Conservation (phyloP, 352 stramenopile genomes). For the Phytophthora citrophthora region DNA sequence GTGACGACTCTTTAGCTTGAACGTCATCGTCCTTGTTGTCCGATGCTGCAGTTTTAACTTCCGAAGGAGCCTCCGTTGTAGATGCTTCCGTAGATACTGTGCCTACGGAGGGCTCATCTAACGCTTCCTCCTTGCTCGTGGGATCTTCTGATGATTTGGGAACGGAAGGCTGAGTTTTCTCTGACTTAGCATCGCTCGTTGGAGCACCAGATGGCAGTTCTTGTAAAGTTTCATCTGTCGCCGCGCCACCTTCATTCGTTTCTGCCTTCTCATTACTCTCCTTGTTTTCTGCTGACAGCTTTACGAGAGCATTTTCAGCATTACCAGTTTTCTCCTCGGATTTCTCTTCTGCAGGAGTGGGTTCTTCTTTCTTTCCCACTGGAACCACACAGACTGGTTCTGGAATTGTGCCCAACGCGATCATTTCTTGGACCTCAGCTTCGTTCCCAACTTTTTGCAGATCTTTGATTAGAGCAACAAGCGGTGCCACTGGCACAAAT, state of each 20-base stretch:
- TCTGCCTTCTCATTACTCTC: constrained; percentile 10
- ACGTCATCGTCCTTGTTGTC: constrained; percentile 5
- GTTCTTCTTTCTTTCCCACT: neutral
- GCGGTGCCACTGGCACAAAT: constrained; percentile 34
- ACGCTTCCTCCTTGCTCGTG: neutral
- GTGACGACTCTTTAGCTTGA: constrained; percentile 1
- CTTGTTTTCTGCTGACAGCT: neutral
- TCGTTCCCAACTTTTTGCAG: constrained; percentile 45
- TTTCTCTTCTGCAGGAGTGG: constrained; percentile 2
- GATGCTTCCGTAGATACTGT: constrained; percentile 1
- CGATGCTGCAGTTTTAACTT: constrained; percentile 1
- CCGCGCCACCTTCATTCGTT: neutral
- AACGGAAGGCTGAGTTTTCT: constrained; percentile 2
- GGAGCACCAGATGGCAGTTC: neutral
- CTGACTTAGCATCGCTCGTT: constrained; percentile 3
- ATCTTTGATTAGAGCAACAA: constrained; percentile 49
- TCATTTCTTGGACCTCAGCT: constrained; percentile 40
- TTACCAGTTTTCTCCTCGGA: neutral
- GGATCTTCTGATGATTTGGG: neutral
- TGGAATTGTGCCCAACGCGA: constrained; percentile 41
- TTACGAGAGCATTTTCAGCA: neutral
- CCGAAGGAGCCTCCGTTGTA: constrained; percentile 1
- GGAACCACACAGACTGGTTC: neutral
- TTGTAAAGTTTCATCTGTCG: neutral
- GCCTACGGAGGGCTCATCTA: constrained; percentile 3